Percentiles rank a stretch among this genome's conserved stretches.
Conservation (phyloP, 352 stramenopile genomes). For the Globisporangium nagaii region DNA sequence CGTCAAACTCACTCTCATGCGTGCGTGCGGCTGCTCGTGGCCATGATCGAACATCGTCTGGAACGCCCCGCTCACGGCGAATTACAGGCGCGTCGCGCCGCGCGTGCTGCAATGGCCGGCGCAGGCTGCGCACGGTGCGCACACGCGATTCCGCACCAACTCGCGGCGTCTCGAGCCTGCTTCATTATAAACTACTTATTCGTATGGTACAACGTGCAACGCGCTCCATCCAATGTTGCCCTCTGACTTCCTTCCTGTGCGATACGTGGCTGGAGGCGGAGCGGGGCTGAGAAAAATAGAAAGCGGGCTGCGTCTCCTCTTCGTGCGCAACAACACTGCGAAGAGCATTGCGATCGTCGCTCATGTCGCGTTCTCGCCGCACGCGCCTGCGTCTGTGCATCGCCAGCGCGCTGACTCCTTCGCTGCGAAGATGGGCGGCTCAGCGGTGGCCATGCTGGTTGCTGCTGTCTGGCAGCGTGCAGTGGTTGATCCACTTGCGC, state of each 20-base stretch:
- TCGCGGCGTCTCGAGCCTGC: too few relatives aligned
- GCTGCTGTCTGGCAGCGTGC: conserved; percentile 17
- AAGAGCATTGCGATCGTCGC: not conserved
- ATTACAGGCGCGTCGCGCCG: too few relatives aligned
- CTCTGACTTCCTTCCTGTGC: not conserved
- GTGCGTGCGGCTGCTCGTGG: too few relatives aligned
- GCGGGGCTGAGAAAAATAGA: not conserved
- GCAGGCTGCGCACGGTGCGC: too few relatives aligned
- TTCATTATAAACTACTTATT: not conserved
- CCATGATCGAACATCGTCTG: too few relatives aligned
- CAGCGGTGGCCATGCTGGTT: conserved; percentile 5
- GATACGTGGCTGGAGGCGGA: not conserved
- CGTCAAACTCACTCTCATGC: too few relatives aligned
- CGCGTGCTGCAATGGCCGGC: too few relatives aligned
- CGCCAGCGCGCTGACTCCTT: too few relatives aligned
- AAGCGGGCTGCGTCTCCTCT: not conserved
- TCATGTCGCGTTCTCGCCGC: not conserved
- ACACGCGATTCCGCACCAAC: too few relatives aligned
- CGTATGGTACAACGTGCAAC: conserved; percentile 4
- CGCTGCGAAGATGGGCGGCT: too few relatives aligned
- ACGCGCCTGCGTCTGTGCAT: too few relatives aligned
- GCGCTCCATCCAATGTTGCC: not conserved
- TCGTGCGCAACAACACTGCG: not conserved
- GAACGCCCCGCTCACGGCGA: too few relatives aligned
- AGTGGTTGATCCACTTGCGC: conserved; percentile 82